Conservation (phyloP, 1,139 yeast genomes). For the Saccharomyces pastorianus region DNA sequence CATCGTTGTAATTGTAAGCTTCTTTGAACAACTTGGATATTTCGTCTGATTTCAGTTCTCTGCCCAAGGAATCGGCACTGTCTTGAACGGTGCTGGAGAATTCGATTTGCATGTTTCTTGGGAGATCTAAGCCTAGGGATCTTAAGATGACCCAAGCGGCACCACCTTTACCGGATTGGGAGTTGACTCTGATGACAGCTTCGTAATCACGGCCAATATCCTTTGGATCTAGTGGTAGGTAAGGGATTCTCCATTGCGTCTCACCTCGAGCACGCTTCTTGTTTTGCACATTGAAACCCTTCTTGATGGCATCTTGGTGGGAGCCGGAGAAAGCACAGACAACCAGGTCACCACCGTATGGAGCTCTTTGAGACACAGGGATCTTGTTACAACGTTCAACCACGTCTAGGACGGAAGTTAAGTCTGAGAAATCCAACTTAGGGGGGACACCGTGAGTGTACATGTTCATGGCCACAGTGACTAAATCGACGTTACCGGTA, state of each 20-base stretch:
- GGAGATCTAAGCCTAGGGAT: conserved; percentile 81
- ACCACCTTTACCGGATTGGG: conserved; percentile 98
- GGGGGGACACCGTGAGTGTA: conserved; percentile 93
- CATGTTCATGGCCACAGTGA: conserved; percentile 83
- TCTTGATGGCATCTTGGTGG: conserved; percentile 96
- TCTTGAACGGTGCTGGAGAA: conserved; percentile 79
- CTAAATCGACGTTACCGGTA: conserved; percentile 94
- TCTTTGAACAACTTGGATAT: conserved; percentile 66
- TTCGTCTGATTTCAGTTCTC: conserved; percentile 74
- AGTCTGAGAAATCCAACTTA: conserved; percentile 76
- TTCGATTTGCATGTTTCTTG: conserved; percentile 84
- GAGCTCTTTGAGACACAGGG: conserved; percentile 88
- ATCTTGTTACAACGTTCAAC: conserved; percentile 93
- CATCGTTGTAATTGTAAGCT: conserved; percentile 57
- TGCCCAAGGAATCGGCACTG: conserved; percentile 74
- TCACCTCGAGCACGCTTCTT: conserved; percentile 41
- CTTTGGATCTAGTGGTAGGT: conserved; percentile 90
- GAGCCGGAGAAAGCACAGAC: conserved; percentile 96
- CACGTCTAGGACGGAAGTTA: conserved; percentile 70
- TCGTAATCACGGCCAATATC: conserved; percentile 96
- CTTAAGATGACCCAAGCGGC: conserved; percentile 95
- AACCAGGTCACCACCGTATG: conserved; percentile 93
- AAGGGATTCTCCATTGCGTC: conserved; percentile 73
- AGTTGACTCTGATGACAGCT: conserved; percentile 94
- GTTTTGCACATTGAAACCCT: conserved; percentile 69